Evolutionary conservation across 768 basidiomycete species (phyloP).

Genomic region (Clavulina sp.): DNA sequence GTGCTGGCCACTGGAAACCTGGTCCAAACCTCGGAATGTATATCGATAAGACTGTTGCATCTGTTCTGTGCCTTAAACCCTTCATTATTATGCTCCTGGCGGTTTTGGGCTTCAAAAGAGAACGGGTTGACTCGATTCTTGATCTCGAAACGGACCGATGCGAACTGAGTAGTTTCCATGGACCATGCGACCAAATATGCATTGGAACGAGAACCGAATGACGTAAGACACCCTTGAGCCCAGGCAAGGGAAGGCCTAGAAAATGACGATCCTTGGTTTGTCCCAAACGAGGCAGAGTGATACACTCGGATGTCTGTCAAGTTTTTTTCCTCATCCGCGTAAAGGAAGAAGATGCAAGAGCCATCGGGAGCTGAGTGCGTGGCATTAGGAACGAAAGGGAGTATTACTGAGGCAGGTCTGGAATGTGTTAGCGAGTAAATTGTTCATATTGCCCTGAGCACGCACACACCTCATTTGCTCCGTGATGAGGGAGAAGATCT

Average conservation of each 20-base stretch:
- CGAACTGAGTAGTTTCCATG: constrained; percentile 16
- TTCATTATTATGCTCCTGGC: constrained; percentile 17
- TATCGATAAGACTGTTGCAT: constrained; percentile 7
- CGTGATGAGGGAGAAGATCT: background rate
- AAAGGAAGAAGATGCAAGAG: background rate
- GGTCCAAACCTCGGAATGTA: constrained; percentile 7
- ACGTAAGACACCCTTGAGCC: constrained; percentile 21
- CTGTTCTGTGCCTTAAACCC: background rate
- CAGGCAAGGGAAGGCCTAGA: constrained; percentile 7
- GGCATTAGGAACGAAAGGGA: background rate
- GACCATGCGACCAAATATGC: constrained; percentile 30
- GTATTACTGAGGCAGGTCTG: background rate
- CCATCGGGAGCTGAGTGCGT: background rate
- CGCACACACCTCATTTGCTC: background rate
- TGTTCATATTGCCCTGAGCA: too few relatives aligned
- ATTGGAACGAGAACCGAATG: constrained; percentile 25
- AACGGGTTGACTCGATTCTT: constrained; percentile 39
- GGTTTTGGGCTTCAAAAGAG: constrained; percentile 30
- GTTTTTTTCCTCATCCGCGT: constrained; percentile 7
- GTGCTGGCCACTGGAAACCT: constrained; percentile 7
- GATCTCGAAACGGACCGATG: constrained; percentile 33
- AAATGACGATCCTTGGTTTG: constrained; percentile 18
- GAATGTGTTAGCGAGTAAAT: background rate
- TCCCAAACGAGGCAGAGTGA: constrained; percentile 43
- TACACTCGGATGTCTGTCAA: constrained; percentile 23